Evolutionary conservation across 2,329 filamentous ascomycete genomes (phyloP).

Genomic region (Neofusicoccum kwambonambiense): DNA sequence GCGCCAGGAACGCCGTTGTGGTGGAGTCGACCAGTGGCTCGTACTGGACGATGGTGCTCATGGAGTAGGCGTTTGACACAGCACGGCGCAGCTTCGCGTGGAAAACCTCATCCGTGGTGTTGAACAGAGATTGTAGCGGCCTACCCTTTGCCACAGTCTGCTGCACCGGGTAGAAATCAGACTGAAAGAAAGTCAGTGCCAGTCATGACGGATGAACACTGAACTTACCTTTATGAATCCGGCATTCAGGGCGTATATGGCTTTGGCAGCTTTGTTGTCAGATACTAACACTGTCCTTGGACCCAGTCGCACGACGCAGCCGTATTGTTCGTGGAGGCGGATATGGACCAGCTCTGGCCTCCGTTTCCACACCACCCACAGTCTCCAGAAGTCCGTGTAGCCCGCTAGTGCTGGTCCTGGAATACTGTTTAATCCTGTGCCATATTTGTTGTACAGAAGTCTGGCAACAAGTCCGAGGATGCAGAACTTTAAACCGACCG

Average conservation of each 20-base stretch:
- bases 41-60: conserved; percentile 27
- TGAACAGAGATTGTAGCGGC: neutral
- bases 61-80: conserved; percentile 21
- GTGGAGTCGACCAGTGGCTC: conserved; percentile 27
- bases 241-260: conserved; percentile 62
- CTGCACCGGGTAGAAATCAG: conserved; percentile 7
- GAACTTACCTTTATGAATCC: neutral
- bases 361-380: conserved; percentile 60
- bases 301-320: conserved; percentile 73
- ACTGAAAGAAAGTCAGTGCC: neutral
- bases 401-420: conserved; percentile 60
- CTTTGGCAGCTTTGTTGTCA: conserved; percentile 36
- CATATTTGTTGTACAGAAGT: neutral
- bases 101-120: conserved; percentile 23
- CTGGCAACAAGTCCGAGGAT: neutral
- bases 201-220: too few relatives aligned
- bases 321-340: conserved; percentile 66
- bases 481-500: neutral
- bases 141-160: neutral
- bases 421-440: conserved; percentile 37
- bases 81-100: conserved; percentile 9
- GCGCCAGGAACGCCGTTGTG: conserved; percentile 28
- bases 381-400: conserved; percentile 73
- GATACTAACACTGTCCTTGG: conserved; percentile 79
- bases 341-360: conserved; percentile 52